Evolutionary conservation across 2,329 filamentous ascomycete genomes (phyloP).

Genomic region (Bisporella sp.): DNA sequence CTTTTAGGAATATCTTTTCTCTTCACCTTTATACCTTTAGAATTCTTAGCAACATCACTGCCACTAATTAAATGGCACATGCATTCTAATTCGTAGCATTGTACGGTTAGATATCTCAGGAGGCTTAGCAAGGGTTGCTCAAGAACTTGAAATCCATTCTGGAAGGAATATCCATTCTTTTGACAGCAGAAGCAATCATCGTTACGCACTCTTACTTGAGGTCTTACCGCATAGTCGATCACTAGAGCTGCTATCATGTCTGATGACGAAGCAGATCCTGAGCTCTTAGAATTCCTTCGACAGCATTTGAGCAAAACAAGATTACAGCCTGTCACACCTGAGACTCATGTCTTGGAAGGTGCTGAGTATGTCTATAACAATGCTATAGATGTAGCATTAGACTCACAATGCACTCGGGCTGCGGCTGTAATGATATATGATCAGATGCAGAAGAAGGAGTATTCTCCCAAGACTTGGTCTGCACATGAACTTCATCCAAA

Average conservation of each 20-base stretch:
- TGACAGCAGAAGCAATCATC: no score
- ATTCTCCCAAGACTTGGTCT: constrained; percentile 81
- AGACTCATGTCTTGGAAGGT: constrained; percentile 74
- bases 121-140: no score
- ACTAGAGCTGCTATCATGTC: constrained; percentile 52
- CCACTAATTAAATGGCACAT: no score
- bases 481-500: constrained; percentile 87
- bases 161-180: no score
- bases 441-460: constrained; percentile 77
- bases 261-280: constrained; percentile 84
- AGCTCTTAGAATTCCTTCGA: constrained; percentile 79
- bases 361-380: constrained; percentile 89
- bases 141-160: no score
- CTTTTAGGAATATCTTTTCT: no score
- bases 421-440: constrained; percentile 74
- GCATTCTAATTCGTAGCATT: no score
- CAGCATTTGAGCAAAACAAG: constrained; percentile 62
- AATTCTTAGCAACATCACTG: no score
- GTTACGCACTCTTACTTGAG: no score
- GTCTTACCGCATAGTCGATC: no score
- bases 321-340: constrained; percentile 49
- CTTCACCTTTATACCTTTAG: no score
- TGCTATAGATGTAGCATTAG: constrained; percentile 84
- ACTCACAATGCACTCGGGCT: constrained; percentile 73
- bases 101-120: no score